Percentiles rank a stretch among this genome's conserved stretches.
Evolutionary conservation across 768 basidiomycete genomes (phyloP).

Genomic region (Leccinum truebloodii): DNA sequence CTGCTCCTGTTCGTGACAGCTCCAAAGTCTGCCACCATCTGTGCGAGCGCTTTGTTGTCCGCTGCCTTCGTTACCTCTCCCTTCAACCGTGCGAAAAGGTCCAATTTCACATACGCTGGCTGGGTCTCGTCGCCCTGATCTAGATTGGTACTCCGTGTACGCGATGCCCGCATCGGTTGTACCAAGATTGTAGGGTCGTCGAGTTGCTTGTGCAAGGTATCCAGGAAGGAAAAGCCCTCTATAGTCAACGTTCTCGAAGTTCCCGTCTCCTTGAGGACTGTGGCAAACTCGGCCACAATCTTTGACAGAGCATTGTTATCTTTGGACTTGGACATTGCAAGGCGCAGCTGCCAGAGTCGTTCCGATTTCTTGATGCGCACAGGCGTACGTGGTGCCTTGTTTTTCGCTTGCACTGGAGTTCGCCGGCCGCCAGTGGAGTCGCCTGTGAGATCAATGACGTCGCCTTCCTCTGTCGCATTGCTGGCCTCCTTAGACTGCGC

Average conservation of each 20-base stretch:
- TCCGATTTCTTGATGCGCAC: constrained; percentile 44
- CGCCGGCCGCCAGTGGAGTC: constrained; percentile 37
- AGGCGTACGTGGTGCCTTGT: constrained; percentile 31
- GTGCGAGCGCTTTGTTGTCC: constrained; percentile 58
- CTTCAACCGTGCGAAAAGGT: constrained; percentile 58
- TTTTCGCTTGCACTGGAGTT: constrained; percentile 16
- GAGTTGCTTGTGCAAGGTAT: constrained; percentile 68
- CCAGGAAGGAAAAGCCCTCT: constrained; percentile 71
- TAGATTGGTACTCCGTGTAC: constrained; percentile 42
- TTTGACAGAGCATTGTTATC: constrained; percentile 57
- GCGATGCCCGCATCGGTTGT: constrained; percentile 50
- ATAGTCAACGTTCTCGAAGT: constrained; percentile 66
- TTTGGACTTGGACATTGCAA: constrained; percentile 43
- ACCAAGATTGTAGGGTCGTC: constrained; percentile 64
- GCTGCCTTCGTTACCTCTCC: constrained; percentile 51
- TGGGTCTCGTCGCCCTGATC: constrained; percentile 42
- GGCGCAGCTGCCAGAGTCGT: constrained; percentile 50
- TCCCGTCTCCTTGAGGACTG: constrained; percentile 57
- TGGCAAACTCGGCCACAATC: constrained; percentile 60
- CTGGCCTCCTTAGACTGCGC: constrained; percentile 37
- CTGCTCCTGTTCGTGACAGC: constrained; percentile 66
- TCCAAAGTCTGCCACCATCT: constrained; percentile 70
- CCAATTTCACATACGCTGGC: constrained; percentile 55
- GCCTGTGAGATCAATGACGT: constrained; percentile 49
- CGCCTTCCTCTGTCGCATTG: constrained; percentile 17